A percentile compares a stretch with the other conserved stretches of the same genome.
Evolutionary conservation across 345 rosid genomes (phyloP).

Genomic region (Populus davidiana): DNA sequence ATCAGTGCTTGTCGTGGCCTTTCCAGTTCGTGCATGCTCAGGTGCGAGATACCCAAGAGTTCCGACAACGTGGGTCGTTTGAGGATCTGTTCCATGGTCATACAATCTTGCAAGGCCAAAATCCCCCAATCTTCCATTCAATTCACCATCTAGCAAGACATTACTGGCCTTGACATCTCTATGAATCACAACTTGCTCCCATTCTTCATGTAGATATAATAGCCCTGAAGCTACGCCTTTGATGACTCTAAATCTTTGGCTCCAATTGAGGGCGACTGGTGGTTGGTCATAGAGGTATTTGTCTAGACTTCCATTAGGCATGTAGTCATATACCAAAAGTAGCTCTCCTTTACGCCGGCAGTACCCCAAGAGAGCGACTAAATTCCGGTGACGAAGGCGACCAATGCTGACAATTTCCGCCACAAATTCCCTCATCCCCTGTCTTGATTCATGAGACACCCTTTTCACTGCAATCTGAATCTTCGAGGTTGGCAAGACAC

Average conservation of each 20-base stretch:
- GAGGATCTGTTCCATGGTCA: conserved; percentile 58
- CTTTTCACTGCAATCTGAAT: conserved; percentile 57
- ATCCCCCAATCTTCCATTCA: conserved; percentile 55
- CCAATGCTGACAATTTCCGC: conserved; percentile 59
- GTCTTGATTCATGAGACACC: conserved; percentile 57
- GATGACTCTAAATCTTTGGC: conserved; percentile 45
- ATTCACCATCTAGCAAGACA: conserved; percentile 51
- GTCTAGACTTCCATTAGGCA: conserved; percentile 54
- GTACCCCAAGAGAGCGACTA: conserved; percentile 54
- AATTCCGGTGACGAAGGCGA: conserved; percentile 52
- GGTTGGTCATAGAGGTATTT: conserved; percentile 50
- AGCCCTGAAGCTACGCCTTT: conserved; percentile 58
- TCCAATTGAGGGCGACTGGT: conserved; percentile 42
- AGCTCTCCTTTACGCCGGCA: conserved; percentile 60
- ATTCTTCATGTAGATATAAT: conserved; percentile 56
- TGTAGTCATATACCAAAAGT: conserved; percentile 40
- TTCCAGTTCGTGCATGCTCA: conserved; percentile 50
- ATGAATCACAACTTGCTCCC: conserved; percentile 66
- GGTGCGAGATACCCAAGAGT: conserved; percentile 69
- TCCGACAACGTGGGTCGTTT: conserved; percentile 52
- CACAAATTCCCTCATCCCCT: conserved; percentile 58
- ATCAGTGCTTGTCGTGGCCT: conserved; percentile 47
- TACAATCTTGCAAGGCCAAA: conserved; percentile 62
- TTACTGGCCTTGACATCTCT: conserved; percentile 66
- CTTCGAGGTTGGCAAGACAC: conserved; percentile 45